Base-by-base conservation (phyloP, 163 green algal species). In the Scenedesmus sp. region DNA sequence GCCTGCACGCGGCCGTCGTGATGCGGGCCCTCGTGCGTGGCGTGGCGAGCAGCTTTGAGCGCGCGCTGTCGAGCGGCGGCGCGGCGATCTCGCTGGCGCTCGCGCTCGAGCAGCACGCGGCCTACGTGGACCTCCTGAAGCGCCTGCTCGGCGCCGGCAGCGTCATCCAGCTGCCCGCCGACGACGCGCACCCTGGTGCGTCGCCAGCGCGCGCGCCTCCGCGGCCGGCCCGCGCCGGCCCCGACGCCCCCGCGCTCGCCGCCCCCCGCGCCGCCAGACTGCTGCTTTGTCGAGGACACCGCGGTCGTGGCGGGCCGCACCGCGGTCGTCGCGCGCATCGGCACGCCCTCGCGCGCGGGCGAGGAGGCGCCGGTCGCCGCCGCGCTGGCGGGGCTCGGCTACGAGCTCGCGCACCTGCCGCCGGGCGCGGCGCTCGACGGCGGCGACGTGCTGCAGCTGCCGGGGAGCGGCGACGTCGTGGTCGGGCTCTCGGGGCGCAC, bases 181-280 rank as follows among this genome's bases (percentile, higher is more conserved):
- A 89, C 28, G 69, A 89, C 18, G 34, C 13, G 9, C 79, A 75
- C 53, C 84, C 84, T 9, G 84, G 85, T 67, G 74, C 72, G 48
- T 31, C 63, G 22, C n/a, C 22, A 28, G 22, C 22, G 3, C 3
- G 53, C n/a, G n/a, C n/a, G n/a, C n/a, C n/a, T n/a, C n/a, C n/a
- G n/a, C n/a, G n/a, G n/a, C n/a, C n/a, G n/a, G n/a, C n/a, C n/a
- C n/a, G n/a, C n/a, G n/a, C n/a, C n/a, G n/a, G n/a, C n/a, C n/a
- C n/a, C n/a, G n/a, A n/a, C n/a, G n/a, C n/a, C n/a, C n/a, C n/a
- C n/a, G n/a, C n/a, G n/a, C n/a, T n/a, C n/a, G n/a, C n/a, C n/a
- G n/a, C n/a, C n/a, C n/a, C n/a, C n/a, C n/a, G 29, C 4, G 58
- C 34, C 2, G 31, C n/a, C 69, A 77, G 69, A 77, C 24, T 77